phyloP scores from a whole-genome alignment of 2,329 filamentous ascomycete genomes.

The Diaporthe citri region DNA sequence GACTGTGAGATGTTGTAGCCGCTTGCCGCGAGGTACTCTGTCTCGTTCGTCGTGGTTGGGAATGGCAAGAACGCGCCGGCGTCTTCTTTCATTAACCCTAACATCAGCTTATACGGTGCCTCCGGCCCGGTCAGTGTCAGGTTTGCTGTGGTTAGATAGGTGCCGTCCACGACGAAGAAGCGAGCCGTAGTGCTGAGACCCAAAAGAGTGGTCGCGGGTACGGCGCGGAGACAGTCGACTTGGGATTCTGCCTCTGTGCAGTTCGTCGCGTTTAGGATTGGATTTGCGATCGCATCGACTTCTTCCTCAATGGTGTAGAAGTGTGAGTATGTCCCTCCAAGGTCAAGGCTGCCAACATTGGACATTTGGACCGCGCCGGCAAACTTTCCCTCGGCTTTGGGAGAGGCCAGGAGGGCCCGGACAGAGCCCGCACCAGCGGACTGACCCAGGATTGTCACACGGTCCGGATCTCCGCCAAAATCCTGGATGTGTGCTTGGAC shows the following conservation, averaged over 20 bases:
- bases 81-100: slow-evolving; percentile 67
- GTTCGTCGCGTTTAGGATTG: slow-evolving; percentile 63
- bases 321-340: slow-evolving; percentile 68
- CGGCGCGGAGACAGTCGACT: slow-evolving; percentile 64
- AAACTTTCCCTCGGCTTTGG: slow-evolving; percentile 61
- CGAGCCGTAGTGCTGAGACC: slow-evolving; percentile 57
- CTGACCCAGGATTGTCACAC: slow-evolving; percentile 68
- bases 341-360: slow-evolving; percentile 59
- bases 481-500: slow-evolving; percentile 63
- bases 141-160: slow-evolving; percentile 62
- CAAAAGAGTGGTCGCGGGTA: slow-evolving; percentile 58
- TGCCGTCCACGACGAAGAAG: slow-evolving; percentile 70
- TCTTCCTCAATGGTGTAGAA: slow-evolving; percentile 69
- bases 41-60: slow-evolving; percentile 52
- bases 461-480: slow-evolving; percentile 69
- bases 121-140: slow-evolving; percentile 60
- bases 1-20: slow-evolving; percentile 50
- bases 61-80: slow-evolving; percentile 66
- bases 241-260: slow-evolving; percentile 63
- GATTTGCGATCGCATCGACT: slow-evolving; percentile 60
- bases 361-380: slow-evolving; percentile 59
- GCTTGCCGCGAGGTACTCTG: slow-evolving; percentile 50
- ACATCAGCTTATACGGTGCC: slow-evolving; percentile 66
- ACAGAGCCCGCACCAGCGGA: slow-evolving; percentile 67
- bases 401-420: slow-evolving; percentile 62